These are phyloP conservation scores for Ophiostoma tasmaniense DNA, from an alignment of 2,329 filamentous ascomycete species.

Conservation along the genomic window DNA sequence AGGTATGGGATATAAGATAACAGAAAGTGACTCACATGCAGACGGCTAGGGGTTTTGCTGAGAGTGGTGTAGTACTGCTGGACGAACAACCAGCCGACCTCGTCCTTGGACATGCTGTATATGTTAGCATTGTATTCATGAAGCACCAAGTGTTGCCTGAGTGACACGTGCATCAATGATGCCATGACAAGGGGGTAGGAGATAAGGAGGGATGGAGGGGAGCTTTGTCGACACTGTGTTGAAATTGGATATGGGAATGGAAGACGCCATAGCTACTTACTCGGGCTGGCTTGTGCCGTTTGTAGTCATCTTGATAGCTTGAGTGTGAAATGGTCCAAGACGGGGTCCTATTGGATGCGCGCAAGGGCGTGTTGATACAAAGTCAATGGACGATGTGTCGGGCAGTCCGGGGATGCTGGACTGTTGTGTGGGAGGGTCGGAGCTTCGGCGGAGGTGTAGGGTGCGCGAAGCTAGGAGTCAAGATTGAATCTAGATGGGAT, in stretches of 20 bases:
- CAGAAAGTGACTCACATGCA: conserved; percentile 53
- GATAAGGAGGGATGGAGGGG: not conserved
- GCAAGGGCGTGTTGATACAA: not conserved
- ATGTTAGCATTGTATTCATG: conserved; percentile 8
- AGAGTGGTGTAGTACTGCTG: conserved; percentile 98
- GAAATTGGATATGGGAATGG: not conserved
- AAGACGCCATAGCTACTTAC: conserved; percentile 3
- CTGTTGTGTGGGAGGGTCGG: not conserved
- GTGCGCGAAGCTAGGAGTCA: not conserved
- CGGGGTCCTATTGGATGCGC: not conserved
- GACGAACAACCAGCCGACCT: conserved; percentile 99
- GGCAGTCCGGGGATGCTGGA: not conserved
- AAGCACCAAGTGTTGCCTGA: not conserved
- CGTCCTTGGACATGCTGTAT: conserved; percentile 64
- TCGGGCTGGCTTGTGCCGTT: conserved; percentile 16
- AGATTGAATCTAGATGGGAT: not conserved
- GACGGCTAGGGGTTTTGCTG: conserved; percentile 87
- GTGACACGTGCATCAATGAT: not conserved
- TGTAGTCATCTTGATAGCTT: conserved; percentile 15
- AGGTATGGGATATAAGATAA: not conserved
- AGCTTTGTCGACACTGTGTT: not conserved
- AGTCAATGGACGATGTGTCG: not conserved
- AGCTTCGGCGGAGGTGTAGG: not conserved
- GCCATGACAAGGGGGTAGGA: not conserved
- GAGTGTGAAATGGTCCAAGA: not conserved